Base-by-base conservation (phyloP, 163 green algal genomes). In the Smithsoniella earleae region DNA sequence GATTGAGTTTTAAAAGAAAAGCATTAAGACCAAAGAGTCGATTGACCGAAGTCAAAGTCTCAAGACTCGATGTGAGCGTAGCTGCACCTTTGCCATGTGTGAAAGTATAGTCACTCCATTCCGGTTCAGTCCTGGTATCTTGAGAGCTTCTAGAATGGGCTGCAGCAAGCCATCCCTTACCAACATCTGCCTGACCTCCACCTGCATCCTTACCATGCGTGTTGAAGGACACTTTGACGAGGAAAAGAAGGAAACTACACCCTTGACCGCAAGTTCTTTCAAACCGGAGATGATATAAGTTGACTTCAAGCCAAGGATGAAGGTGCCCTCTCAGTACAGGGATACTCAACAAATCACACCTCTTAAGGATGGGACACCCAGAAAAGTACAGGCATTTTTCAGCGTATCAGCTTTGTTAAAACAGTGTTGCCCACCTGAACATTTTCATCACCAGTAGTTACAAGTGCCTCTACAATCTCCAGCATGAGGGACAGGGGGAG, bases 401-500 rank as follows among this genome's bases (percentile, higher is more conserved):
- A n/a, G n/a, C n/a, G n/a, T n/a, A n/a, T n/a, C n/a, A n/a, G n/a
- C n/a, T n/a, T n/a, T n/a, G n/a, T n/a, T n/a, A n/a, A n/a, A n/a
- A n/a, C n/a, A n/a, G n/a, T n/a, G n/a, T n/a, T n/a, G n/a, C n/a
- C n/a, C 18, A 34, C 58, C 27, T 69, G 58, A 5, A 69, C 58
- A 1, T 33, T 25, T 30, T 69, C 58, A 38, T 69, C 58, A 16
- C 58, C 58, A 4, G 43, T n/a, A 1, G n/a, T 33, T 1, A 69
- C 58, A 38, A 69, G 58, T 16, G 58, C 58, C 58, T 69, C 58
- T 33, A 69, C 25, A 30, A 69, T 69, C 30, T 69, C 58, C 16
- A 69, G 58, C 58, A 69, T 69, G 30, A 69, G 58, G 30, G 58
- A 69, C 58, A 69, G 58, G 16, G 58, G 58, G 18, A 69, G 58